phyloP scores from a whole-genome alignment of 371 early-diverging fungal species.

The Zychaea mexicana region DNA sequence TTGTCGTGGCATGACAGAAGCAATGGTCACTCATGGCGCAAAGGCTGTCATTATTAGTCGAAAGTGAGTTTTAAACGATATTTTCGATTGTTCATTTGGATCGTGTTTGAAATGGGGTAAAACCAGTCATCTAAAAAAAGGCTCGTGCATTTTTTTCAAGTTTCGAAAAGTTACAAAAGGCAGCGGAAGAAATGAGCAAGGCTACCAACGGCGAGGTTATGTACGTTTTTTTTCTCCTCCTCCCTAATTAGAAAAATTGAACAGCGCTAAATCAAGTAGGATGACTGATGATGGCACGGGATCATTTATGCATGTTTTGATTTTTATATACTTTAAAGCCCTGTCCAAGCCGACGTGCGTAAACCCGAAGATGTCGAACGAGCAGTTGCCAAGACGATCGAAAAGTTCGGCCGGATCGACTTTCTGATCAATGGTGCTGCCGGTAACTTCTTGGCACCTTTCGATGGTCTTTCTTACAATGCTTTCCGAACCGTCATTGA shows the following conservation, averaged over 20 bases:
- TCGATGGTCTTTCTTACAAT: constrained; percentile 66
- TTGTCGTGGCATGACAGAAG: constrained; percentile 78
- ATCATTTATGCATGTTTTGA: neutral
- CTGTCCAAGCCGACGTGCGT: constrained; percentile 67
- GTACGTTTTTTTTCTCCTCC: constrained; percentile 34
- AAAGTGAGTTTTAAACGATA: constrained; percentile 48
- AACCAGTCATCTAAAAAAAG: neutral
- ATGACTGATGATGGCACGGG: neutral
- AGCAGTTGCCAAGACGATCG: constrained; percentile 65
- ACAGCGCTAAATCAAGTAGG: too few species aligned
- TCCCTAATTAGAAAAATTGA: too few species aligned
- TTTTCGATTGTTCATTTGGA: too few species aligned
- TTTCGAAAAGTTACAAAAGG: constrained; percentile 62
- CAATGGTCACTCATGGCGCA: constrained; percentile 75
- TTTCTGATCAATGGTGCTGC: constrained; percentile 65
- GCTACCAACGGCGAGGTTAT: constrained; percentile 57
- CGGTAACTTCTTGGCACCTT: constrained; percentile 79
- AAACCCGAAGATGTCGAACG: constrained; percentile 62
- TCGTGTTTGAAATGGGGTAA: too few species aligned
- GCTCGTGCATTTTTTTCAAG: too few species aligned
- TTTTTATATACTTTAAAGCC: constrained; percentile 31
- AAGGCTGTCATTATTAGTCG: constrained; percentile 69
- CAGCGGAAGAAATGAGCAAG: constrained; percentile 67
- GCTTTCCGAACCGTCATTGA: constrained; percentile 72
- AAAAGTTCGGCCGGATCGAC: constrained; percentile 73